These are phyloP conservation scores for Cucurbita maxima DNA, from an alignment of 306 rosid species.

Conservation along the genomic window DNA sequence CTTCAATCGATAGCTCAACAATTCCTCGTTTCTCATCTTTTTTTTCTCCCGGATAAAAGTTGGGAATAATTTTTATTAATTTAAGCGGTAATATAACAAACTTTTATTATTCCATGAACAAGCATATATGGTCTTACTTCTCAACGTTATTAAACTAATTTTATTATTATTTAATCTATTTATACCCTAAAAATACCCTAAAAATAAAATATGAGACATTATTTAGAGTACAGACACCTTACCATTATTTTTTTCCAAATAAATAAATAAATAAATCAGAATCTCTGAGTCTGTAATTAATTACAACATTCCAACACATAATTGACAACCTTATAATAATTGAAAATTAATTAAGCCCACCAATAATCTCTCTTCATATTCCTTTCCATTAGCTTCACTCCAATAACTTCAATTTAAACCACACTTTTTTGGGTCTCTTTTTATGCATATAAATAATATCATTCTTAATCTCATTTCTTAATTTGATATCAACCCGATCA, in stretches of 20 bases:
- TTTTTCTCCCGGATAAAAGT: too few species aligned
- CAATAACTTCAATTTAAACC: not conserved
- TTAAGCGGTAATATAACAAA: too few species aligned
- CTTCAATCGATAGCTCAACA: too few species aligned
- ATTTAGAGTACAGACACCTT: not conserved
- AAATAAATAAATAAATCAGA: not conserved
- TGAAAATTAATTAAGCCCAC: not conserved
- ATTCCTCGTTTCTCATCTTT: too few species aligned
- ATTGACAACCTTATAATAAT: conserved; percentile 2
- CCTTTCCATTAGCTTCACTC: not conserved
- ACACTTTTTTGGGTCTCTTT: not conserved
- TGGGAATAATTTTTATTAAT: too few species aligned
- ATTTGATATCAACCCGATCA: not conserved
- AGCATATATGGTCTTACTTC: too few species aligned
- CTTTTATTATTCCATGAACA: too few species aligned
- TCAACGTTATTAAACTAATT: too few species aligned
- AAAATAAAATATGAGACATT: too few species aligned
- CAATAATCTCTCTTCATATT: not conserved
- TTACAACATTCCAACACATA: not conserved
- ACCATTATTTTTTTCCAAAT: not conserved
- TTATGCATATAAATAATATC: not conserved
- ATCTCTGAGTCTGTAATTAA: not conserved
- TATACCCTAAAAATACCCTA: too few species aligned
- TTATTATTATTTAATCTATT: too few species aligned
- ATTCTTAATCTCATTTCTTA: not conserved